phyloP scores from a whole-genome alignment of 345 rosid species.

The rapeseed (Brassica napus) region DNA sequence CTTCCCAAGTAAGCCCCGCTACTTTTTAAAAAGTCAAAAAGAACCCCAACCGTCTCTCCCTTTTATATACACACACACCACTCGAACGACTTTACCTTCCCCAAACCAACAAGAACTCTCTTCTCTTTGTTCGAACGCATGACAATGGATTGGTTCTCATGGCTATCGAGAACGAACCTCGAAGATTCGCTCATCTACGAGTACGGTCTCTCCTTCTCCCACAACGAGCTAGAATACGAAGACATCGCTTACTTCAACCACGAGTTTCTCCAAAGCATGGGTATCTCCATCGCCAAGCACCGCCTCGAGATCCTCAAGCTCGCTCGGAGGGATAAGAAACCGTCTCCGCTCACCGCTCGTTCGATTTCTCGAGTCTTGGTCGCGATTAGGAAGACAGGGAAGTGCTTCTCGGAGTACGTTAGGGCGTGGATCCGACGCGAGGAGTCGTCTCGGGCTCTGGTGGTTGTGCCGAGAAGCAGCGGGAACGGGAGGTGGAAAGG shows the following conservation, averaged over 20 bases:
- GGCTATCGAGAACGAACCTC: constrained; percentile 79
- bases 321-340: constrained; percentile 52
- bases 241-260: constrained; percentile 83
- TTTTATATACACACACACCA: neutral
- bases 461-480: constrained; percentile 39
- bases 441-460: constrained; percentile 56
- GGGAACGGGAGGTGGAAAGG: constrained; percentile 43
- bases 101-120: constrained; percentile 13
- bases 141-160: constrained; percentile 93
- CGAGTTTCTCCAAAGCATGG: constrained; percentile 96
- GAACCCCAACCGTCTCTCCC: constrained; percentile 26
- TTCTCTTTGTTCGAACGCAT: neutral
- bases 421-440: constrained; percentile 53
- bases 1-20: constrained; percentile 29
- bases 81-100: constrained; percentile 14
- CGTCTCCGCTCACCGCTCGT: neutral
- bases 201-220: constrained; percentile 69
- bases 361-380: constrained; percentile 53
- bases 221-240: constrained; percentile 86
- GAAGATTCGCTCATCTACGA: constrained; percentile 79
- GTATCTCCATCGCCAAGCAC: constrained; percentile 90
- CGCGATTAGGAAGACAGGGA: constrained; percentile 66
- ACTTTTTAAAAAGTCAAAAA: constrained; percentile 26
- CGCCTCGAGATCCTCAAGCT: constrained; percentile 93
- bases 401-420: constrained; percentile 49